These are phyloP conservation scores for Moringa oleifera DNA, from an alignment of 345 rosid genomes.

Conservation along the genomic window DNA sequence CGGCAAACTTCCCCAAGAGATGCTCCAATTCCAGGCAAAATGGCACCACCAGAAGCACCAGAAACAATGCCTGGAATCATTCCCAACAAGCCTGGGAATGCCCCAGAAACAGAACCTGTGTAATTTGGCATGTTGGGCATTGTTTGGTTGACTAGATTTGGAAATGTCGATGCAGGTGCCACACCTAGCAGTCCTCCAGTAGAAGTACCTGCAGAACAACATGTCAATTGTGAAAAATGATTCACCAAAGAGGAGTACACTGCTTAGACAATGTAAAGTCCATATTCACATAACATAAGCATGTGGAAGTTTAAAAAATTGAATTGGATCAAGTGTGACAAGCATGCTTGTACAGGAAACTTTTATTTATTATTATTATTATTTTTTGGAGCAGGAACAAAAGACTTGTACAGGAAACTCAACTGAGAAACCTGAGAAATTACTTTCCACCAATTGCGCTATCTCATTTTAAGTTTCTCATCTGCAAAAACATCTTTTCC, in stretches of 20 bases:
- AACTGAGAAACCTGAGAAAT: too few species aligned
- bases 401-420: too few species aligned
- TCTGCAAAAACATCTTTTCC: too few species aligned
- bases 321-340: too few species aligned
- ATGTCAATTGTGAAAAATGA: conserved; percentile 1
- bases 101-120: conserved; percentile 90
- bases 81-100: conserved; percentile 86
- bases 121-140: conserved; percentile 99
- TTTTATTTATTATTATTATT: too few species aligned
- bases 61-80: conserved; percentile 90
- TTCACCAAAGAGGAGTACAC: background rate
- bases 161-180: conserved; percentile 67
- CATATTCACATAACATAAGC: too few species aligned
- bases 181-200: conserved; percentile 68
- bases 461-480: too few species aligned
- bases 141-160: conserved; percentile 80
- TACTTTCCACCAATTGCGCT: too few species aligned
- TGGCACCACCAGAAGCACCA: conserved; percentile 93
- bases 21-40: conserved; percentile 94
- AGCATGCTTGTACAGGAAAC: too few species aligned
- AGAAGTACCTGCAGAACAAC: conserved; percentile 50
- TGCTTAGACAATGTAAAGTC: too few species aligned
- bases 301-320: too few species aligned
- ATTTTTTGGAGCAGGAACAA: too few species aligned
- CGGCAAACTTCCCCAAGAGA: conserved; percentile 94